Evolutionary conservation across 176 grass and related monocot species (phyloP).

Genomic region (Musa acuminata): DNA sequence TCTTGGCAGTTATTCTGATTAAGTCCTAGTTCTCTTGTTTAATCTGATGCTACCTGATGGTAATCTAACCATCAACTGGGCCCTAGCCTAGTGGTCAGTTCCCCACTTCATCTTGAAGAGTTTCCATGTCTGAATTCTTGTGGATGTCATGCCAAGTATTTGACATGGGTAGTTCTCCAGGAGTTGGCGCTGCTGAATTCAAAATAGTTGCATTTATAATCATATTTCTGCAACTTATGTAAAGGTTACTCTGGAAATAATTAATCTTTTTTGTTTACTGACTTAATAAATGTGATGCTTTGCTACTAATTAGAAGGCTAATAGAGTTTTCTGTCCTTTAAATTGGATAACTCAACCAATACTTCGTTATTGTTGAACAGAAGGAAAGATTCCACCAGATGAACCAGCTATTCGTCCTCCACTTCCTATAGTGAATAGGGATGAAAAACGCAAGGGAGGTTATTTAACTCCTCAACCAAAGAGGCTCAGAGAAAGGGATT

Average conservation of each 20-base stretch:
- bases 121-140: neutral
- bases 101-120: neutral
- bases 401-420: slow-evolving; percentile 69
- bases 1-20: neutral
- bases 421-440: slow-evolving; percentile 41
- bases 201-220: neutral
- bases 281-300: neutral
- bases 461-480: slow-evolving; percentile 75
- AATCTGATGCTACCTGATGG: neutral
- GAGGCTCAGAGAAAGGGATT: slow-evolving; percentile 73
- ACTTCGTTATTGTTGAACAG: slow-evolving; percentile 23
- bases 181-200: neutral
- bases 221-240: neutral
- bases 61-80: neutral
- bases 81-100: neutral
- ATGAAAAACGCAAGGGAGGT: slow-evolving; percentile 58
- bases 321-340: neutral
- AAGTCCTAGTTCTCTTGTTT: slow-evolving; percentile 1
- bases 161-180: neutral
- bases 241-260: neutral
- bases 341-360: neutral
- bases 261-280: neutral
- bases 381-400: slow-evolving; percentile 81
- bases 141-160: neutral
- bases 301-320: neutral